phyloP scores from a whole-genome alignment of 306 rosid species.

The Rosa chinensis region DNA sequence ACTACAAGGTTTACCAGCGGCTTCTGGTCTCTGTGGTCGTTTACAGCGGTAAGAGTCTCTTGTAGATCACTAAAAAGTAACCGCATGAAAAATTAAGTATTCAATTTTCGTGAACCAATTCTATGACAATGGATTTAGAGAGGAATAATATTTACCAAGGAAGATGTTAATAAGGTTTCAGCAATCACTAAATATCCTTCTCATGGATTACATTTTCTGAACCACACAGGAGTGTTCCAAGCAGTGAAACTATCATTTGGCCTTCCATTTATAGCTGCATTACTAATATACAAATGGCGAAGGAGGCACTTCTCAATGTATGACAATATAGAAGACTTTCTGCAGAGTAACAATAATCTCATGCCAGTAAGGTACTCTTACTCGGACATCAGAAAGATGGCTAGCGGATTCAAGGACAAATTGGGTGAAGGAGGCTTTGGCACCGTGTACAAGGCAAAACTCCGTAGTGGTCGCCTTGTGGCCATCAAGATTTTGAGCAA shows the following conservation, averaged over 20 bases:
- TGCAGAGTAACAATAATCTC: neutral
- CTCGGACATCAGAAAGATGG: neutral
- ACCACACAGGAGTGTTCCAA: neutral
- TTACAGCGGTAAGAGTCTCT: neutral
- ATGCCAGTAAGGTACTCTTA: neutral
- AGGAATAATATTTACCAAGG: no score
- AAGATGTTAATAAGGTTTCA: no score
- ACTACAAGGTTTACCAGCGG: no score
- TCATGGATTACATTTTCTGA: no score
- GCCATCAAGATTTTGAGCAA: conserved; percentile 1
- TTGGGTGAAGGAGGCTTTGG: conserved; percentile 3
- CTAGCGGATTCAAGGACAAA: neutral
- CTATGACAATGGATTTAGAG: no score
- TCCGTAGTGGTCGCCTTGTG: neutral
- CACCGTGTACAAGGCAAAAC: neutral
- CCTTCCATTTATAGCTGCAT: neutral
- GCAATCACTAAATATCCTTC: no score
- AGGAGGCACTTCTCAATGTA: neutral
- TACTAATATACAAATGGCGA: neutral
- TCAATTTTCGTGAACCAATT: no score
- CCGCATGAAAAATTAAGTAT: no score
- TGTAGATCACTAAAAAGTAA: no score
- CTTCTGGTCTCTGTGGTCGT: neutral
- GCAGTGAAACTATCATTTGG: neutral
- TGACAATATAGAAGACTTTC: neutral